Base-by-base conservation (phyloP, 768 basidiomycete genomes). In the Steccherinum ochraceum region DNA sequence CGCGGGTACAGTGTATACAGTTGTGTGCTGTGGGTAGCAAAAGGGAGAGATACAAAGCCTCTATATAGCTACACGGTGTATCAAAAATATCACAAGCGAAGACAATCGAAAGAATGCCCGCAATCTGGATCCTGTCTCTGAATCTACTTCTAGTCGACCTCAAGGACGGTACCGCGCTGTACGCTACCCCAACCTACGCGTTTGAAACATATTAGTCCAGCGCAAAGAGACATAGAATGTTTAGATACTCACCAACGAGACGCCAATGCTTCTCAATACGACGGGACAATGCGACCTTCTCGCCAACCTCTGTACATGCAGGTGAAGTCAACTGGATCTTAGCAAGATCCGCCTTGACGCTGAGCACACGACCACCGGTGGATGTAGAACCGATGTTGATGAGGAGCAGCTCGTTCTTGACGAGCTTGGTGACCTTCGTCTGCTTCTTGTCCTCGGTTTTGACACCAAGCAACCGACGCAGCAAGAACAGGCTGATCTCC, bases 361-460 rank as follows among this genome's bases (percentile, higher is more conserved):
- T 88, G 56, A 97, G 70, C 12, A 99, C 93, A 39, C 94, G 86
- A 25, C 96, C 95, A 54, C 96, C 96, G 2, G 93, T 95, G 3
- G 94, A 96, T 1, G 93, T 97, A 19, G 93, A 95, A 18, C 95
- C 94, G 52, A 99, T 97, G 73, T 98, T 98, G 76, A 99, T 94
- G 54, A 98, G 80, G 2, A 97, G 71, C 2, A 94, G 77, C 70
- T 96, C 94, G 68, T 86, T 87, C 71, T 95, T 95, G 52, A 82
- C 78, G 42, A 96, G 79, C 68, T 96, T 96, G 48, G 89, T 76
- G 20, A 92, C 90, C 69, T 93, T 99, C 19, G 96, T 96, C 67
- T 94, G 91, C 68, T 97, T 99, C 75, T 94, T 96, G 73, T 98
- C 96, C 69, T 97, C 95, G 20, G 93, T 93, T 69, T 94, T 93